These are phyloP conservation scores for Bryum argenteum DNA, from an alignment of 225 moss, liverwort and hornwort genomes.

Conservation along the genomic window DNA sequence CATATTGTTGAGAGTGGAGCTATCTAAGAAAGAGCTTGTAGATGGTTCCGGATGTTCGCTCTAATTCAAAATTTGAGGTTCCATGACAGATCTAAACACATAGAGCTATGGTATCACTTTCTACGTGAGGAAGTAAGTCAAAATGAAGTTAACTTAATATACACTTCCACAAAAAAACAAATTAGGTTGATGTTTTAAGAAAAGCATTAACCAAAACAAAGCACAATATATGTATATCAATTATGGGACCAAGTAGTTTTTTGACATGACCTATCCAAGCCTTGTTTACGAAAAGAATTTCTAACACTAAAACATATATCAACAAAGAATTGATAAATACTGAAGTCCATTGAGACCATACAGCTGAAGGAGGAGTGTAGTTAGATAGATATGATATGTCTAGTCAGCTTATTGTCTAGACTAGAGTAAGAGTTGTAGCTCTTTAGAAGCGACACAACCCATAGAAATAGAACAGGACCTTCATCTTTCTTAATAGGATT, in stretches of 20 bases:
- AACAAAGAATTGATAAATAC: too few species aligned
- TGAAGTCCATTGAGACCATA: too few species aligned
- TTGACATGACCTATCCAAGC: fast-evolving
- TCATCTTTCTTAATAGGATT: not conserved
- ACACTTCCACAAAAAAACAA: not conserved
- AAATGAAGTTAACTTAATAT: not conserved
- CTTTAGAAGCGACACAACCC: not conserved
- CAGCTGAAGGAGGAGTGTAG: too few species aligned
- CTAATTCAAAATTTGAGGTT: too few species aligned
- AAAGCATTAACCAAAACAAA: not conserved
- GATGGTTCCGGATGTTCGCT: too few species aligned
- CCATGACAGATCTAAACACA: too few species aligned
- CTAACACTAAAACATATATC: too few species aligned
- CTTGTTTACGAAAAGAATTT: too few species aligned
- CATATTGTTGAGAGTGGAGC: too few species aligned
- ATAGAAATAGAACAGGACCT: not conserved
- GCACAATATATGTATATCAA: not conserved
- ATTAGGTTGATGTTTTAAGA: not conserved
- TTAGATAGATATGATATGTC: not conserved
- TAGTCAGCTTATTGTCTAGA: not conserved
- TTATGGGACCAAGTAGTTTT: not conserved
- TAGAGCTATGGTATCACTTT: too few species aligned
- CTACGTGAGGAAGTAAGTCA: not conserved
- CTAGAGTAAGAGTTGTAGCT: not conserved
- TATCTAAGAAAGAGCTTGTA: too few species aligned